Base-by-base conservation (phyloP, 108 stramenopile species). In the Nannochloropsis gaditana region DNA sequence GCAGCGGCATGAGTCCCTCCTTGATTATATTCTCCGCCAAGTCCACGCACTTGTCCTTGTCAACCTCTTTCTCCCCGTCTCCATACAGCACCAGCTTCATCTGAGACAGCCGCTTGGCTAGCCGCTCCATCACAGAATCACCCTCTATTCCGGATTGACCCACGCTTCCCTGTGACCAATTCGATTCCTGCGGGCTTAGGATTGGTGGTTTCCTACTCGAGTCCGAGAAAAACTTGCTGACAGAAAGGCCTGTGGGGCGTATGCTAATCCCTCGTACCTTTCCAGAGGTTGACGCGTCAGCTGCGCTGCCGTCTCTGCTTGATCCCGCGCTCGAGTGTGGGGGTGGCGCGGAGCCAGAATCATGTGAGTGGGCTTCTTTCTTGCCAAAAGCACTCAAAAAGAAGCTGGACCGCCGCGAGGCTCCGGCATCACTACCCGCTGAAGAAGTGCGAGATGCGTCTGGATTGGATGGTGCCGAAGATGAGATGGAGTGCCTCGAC, bases 31-130 rank as follows among this genome's bases (percentile, higher is more conserved):
- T 59, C 41, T 45, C 45, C 43, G 88, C 87, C 41, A 90, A 87
- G 43, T 90, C 89, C 81, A 82, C 45, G 43, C 87, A 87, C 87
- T 89, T 87, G 31, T 43, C 84, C 45, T 90, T 89, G 21, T 87
- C 87, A n/a, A 86, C 85, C 9, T 89, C 89, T 44, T 80, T 85
- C 9, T 87, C 89, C 44, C 89, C 87, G 86, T 90, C 89, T 11
- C 89, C 89, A 21, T 89, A 89, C 9, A 90, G 84, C 11, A 90
- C 42, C 83, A 85, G 84, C 87, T 90, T 89, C 79, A 87, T 90
- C 79, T 89, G 86, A 17, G 50, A 45, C 84, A 90, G 83, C 11
- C 89, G 86, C 89, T 86, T 90, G 41, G 82, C 82, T 9, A 89
- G 83, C 80, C 83, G 59, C 45, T 42, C 81, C 59, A 73, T 73